Conservation (phyloP, 805 yeast species). For the Vanderwaltozyma yarrowii region DNA sequence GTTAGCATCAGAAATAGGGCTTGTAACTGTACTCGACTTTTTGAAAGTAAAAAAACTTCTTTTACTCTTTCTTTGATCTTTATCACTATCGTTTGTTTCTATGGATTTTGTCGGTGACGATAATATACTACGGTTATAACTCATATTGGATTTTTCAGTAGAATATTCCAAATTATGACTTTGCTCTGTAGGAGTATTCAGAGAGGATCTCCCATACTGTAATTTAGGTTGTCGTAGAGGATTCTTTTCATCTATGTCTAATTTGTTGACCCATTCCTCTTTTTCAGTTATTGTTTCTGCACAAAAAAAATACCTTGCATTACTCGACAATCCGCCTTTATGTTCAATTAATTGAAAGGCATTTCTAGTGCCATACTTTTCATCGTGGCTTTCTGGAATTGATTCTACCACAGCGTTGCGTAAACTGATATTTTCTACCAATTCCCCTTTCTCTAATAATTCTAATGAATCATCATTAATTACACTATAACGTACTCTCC, state of each 20-base stretch:
- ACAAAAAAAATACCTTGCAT: constrained; percentile 53
- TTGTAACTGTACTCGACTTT: constrained; percentile 16
- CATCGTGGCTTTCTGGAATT: constrained; percentile 19
- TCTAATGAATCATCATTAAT: constrained; percentile 50
- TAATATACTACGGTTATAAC: neutral
- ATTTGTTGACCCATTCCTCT: constrained; percentile 46
- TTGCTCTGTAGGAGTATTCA: neutral
- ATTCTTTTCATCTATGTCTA: neutral
- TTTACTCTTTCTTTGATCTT: constrained; percentile 23
- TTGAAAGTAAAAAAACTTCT: constrained; percentile 53
- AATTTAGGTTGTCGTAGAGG: neutral
- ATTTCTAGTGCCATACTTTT: constrained; percentile 22
- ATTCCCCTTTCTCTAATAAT: constrained; percentile 44
- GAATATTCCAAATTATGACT: neutral
- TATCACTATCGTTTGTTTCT: neutral
- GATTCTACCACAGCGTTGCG: constrained; percentile 31
- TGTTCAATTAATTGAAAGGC: constrained; percentile 29
- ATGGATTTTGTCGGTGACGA: constrained; percentile 1
- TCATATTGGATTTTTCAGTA: neutral
- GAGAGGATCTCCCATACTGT: neutral
- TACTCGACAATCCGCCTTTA: constrained; percentile 25
- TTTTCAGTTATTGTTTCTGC: constrained; percentile 69
- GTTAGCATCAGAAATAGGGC: neutral
- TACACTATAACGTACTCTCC: constrained; percentile 65
- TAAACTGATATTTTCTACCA: constrained; percentile 34